phyloP scores from a whole-genome alignment of 1,139 yeast species.

The Debaryomyces fabryi region DNA sequence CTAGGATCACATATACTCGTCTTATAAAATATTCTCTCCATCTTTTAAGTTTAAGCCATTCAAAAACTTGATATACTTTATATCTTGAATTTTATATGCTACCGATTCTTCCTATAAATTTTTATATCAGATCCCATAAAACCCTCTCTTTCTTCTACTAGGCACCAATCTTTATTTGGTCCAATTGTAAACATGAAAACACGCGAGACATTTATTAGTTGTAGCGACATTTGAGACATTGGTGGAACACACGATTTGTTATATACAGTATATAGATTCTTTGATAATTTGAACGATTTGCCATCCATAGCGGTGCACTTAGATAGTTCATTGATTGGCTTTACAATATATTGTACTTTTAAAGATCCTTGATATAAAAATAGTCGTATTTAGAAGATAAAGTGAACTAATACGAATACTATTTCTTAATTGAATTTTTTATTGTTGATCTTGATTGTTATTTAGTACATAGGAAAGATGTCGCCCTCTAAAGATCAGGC shows the following conservation, averaged over 20 bases:
- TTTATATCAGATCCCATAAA: background rate
- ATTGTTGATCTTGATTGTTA: slow-evolving; percentile 4
- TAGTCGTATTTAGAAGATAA: background rate
- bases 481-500: slow-evolving; percentile 27
- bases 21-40: slow-evolving; percentile 61
- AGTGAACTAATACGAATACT: background rate
- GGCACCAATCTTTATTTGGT: background rate
- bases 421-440: slow-evolving; percentile 3
- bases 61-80: background rate
- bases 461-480: slow-evolving; percentile 15
- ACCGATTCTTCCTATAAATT: background rate
- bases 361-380: slow-evolving; percentile 3
- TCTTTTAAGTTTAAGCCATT: slow-evolving; percentile 12
- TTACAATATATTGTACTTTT: slow-evolving; percentile 5
- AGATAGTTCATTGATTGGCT: background rate
- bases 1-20: slow-evolving; percentile 62
- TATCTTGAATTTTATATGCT: background rate
- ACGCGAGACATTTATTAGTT: background rate
- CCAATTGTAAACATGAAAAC: slow-evolving; percentile 4
- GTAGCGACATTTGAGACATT: slow-evolving; percentile 4
- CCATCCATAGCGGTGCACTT: slow-evolving; percentile 6
- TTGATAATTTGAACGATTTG: slow-evolving; percentile 4
- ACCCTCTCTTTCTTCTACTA: background rate
- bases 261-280: background rate
- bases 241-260: slow-evolving; percentile 1